Evolutionary conservation across 1,284 basidiomycete genomes (phyloP).

Genomic region (Ustilago esculenta): DNA sequence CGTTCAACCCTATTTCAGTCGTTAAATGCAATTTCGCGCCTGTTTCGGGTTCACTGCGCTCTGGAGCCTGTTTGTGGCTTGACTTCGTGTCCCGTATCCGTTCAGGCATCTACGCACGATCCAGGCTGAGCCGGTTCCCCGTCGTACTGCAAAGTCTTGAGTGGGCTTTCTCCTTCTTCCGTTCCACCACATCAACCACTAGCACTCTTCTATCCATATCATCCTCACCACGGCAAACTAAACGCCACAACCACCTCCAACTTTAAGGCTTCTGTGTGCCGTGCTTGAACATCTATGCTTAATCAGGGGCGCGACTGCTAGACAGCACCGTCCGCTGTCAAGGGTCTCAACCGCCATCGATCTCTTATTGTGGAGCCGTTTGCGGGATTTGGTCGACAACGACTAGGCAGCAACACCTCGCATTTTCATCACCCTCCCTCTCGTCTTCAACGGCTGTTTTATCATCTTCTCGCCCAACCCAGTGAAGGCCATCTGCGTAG

Average conservation of each 20-base stretch:
- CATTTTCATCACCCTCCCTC: too few relatives aligned
- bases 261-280: too few relatives aligned
- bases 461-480: not conserved
- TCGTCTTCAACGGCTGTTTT: too few relatives aligned
- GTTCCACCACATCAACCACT: not conserved
- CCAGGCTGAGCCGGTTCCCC: conserved; percentile 9
- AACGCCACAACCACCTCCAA: too few relatives aligned
- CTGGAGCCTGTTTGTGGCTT: too few relatives aligned
- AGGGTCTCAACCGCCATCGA: not conserved
- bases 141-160: too few relatives aligned
- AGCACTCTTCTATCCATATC: not conserved
- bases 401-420: too few relatives aligned
- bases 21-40: too few relatives aligned
- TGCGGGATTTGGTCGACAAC: too few relatives aligned
- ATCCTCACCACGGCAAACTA: not conserved
- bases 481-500: not conserved
- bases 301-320: not conserved
- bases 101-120: conserved; percentile 5
- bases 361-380: too few relatives aligned
- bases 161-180: not conserved
- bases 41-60: not conserved
- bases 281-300: too few relatives aligned
- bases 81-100: not conserved
- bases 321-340: not conserved
- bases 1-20: too few relatives aligned